Percentiles rank a stretch among this genome's conserved stretches.
These are phyloP conservation scores for Sisymbrium altissimum DNA, from an alignment of 345 rosid genomes.

Conservation along the genomic window DNA sequence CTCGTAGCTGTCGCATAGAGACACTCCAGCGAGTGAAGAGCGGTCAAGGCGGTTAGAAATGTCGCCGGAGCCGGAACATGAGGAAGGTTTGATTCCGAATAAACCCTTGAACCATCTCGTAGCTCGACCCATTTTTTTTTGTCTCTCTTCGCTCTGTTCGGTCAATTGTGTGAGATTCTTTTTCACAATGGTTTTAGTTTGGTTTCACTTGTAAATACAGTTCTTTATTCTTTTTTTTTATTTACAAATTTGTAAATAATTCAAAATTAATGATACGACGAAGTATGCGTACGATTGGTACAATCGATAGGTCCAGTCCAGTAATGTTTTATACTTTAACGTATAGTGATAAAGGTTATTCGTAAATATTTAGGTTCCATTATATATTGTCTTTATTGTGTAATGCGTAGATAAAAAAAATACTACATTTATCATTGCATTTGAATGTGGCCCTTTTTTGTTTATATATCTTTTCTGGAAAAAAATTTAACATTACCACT, in stretches of 20 bases:
- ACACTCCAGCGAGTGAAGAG: slow-evolving; percentile 3
- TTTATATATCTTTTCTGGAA: neutral
- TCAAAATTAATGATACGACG: neutral
- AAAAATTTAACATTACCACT: neutral
- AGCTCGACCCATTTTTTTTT: slow-evolving; percentile 55
- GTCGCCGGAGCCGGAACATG: slow-evolving; percentile 32
- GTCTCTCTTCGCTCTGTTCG: neutral
- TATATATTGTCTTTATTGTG: neutral
- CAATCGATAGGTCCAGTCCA: slow-evolving; percentile 13
- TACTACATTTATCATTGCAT: neutral
- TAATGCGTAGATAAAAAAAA: neutral
- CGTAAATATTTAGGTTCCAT: neutral
- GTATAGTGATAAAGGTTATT: slow-evolving; percentile 4
- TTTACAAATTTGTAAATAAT: neutral
- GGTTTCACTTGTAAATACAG: neutral
- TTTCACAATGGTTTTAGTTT: slow-evolving; percentile 3
- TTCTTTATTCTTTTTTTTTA: neutral
- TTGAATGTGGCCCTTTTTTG: neutral
- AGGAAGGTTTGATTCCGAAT: slow-evolving; percentile 56
- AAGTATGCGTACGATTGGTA: slow-evolving; percentile 9
- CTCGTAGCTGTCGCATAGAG: slow-evolving; percentile 34
- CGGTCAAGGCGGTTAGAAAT: slow-evolving; percentile 25
- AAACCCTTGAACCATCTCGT: slow-evolving; percentile 71
- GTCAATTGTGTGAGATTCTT: slow-evolving; percentile 20
- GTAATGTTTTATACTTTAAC: neutral